These are phyloP conservation scores for Chytridiales sp. DNA, from an alignment of 371 early-diverging fungal species.

Conservation along the genomic window DNA sequence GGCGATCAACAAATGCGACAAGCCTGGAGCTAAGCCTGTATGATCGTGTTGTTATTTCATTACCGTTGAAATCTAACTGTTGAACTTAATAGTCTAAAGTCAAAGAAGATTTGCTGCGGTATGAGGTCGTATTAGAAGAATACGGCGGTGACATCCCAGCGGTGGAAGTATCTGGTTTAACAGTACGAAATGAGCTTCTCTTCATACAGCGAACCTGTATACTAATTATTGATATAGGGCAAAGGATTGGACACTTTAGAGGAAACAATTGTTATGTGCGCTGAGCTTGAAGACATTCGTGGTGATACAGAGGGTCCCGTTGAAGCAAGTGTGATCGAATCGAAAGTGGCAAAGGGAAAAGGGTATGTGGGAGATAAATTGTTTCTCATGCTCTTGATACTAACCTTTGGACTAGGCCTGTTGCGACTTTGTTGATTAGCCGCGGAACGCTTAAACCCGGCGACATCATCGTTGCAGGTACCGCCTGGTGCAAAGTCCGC, in stretches of 20 bases:
- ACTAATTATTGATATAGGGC: constrained; percentile 48
- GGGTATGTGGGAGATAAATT: constrained; percentile 45
- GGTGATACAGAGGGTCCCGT: constrained; percentile 72
- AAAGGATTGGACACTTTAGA: constrained; percentile 82
- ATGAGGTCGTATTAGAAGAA: constrained; percentile 88
- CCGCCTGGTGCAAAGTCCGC: constrained; percentile 86
- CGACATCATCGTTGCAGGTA: constrained; percentile 72
- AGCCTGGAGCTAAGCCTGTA: constrained; percentile 72
- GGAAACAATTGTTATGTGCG: constrained; percentile 80
- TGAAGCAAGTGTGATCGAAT: constrained; percentile 88
- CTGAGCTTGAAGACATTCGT: constrained; percentile 74
- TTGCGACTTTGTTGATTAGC: constrained; percentile 83
- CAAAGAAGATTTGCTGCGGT: constrained; percentile 72
- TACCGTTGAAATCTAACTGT: neutral
- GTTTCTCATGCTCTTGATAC: no score
- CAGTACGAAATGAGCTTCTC: constrained; percentile 33
- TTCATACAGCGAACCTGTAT: neutral
- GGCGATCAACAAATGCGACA: constrained; percentile 96
- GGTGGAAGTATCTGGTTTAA: constrained; percentile 86
- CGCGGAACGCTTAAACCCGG: constrained; percentile 82
- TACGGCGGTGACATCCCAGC: constrained; percentile 90
- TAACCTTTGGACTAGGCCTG: no score
- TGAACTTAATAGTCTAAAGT: constrained; percentile 46
- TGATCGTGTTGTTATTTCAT: neutral
- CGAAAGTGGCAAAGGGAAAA: constrained; percentile 79